These are phyloP conservation scores for Boletus sp. DNA, from an alignment of 768 basidiomycete genomes.

Conservation along the genomic window DNA sequence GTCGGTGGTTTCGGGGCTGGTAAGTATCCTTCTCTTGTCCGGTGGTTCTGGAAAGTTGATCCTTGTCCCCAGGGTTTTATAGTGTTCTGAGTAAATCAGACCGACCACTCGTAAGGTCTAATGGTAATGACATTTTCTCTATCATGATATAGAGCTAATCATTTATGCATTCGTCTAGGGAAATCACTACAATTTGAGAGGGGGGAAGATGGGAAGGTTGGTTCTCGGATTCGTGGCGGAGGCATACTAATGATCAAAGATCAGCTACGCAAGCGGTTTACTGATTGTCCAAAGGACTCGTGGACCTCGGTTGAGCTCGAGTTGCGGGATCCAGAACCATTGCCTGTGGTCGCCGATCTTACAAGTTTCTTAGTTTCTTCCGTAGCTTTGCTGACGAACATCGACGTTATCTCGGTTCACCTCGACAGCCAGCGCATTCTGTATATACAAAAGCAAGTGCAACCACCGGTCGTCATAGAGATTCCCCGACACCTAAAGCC, in stretches of 20 bases:
- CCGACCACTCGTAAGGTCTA: slow-evolving; percentile 7
- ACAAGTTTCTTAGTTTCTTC: slow-evolving; percentile 13
- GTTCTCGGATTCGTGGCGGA: neutral
- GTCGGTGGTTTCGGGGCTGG: slow-evolving; percentile 15
- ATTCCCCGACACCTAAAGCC: neutral
- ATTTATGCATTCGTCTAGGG: neutral
- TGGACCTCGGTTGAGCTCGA: slow-evolving; percentile 11
- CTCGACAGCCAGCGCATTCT: neutral
- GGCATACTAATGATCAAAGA: neutral
- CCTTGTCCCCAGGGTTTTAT: slow-evolving; percentile 9
- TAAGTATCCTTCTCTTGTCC: neutral
- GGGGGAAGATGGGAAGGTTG: slow-evolving; percentile 6
- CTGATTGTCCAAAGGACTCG: neutral
- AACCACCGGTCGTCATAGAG: neutral
- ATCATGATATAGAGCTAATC: neutral
- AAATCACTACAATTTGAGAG: neutral
- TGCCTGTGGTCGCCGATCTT: slow-evolving; percentile 5
- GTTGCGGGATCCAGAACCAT: neutral
- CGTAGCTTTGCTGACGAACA: slow-evolving; percentile 1
- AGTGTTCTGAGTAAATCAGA: slow-evolving; percentile 14
- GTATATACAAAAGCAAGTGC: neutral
- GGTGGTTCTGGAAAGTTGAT: neutral
- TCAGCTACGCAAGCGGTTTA: neutral
- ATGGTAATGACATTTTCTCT: neutral
- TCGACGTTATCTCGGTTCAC: slow-evolving; percentile 1